Evolutionary conservation across 139 green algal genomes (phyloP).

Genomic region (Zygnema cylindricum): DNA sequence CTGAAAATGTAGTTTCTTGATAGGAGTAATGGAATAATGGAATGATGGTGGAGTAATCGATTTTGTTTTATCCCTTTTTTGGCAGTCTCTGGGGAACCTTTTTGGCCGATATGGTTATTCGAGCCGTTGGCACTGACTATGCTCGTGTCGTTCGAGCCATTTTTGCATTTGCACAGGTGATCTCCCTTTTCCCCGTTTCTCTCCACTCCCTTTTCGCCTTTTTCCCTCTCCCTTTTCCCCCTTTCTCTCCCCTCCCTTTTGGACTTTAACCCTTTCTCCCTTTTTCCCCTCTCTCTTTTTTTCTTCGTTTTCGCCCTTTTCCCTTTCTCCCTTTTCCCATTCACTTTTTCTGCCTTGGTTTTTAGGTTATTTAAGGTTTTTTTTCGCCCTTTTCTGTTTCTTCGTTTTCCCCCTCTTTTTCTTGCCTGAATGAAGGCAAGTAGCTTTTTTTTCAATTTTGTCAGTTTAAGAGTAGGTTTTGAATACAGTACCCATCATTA

Average conservation of each 20-base stretch:
- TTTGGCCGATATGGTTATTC: constrained; percentile 43
- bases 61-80: constrained; percentile 8
- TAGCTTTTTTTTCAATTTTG: not conserved
- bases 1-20: not conserved
- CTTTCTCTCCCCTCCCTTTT: not conserved
- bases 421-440: not conserved
- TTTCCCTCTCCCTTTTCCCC: not conserved
- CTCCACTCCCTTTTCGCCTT: constrained; percentile 1
- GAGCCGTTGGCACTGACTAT: constrained; percentile 56
- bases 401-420: not conserved
- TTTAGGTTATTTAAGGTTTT: not conserved
- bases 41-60: constrained; percentile 2
- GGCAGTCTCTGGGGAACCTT: constrained; percentile 59
- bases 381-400: not conserved
- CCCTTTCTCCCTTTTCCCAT: not conserved
- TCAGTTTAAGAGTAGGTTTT: not conserved
- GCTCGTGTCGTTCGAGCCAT: constrained; percentile 53
- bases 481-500: no score
- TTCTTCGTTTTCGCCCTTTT: not conserved
- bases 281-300: not conserved
- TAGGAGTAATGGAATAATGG: not conserved
- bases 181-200: not conserved
- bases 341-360: not conserved
- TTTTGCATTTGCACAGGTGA: constrained; percentile 58
- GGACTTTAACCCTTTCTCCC: not conserved